phyloP scores from a whole-genome alignment of 2,329 filamentous ascomycete genomes.

The Hypoxylon sp. region DNA sequence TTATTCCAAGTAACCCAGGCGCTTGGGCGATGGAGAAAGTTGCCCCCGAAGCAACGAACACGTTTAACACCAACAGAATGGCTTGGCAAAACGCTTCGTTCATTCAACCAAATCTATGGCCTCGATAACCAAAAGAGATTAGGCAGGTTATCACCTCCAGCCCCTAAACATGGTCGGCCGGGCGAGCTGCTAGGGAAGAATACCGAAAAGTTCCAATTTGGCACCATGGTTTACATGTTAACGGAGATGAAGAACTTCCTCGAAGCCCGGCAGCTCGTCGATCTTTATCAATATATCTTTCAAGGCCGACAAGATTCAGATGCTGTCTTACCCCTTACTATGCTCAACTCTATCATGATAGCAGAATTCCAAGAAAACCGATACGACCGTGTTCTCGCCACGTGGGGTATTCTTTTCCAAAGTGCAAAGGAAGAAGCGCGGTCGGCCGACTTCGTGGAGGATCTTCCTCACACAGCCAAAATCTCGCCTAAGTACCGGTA shows the following conservation, averaged over 20 bases:
- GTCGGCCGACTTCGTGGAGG: constrained; percentile 47
- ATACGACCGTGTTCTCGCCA: constrained; percentile 70
- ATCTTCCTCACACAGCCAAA: constrained; percentile 53
- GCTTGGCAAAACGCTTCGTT: constrained; percentile 53
- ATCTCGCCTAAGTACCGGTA: constrained; percentile 65
- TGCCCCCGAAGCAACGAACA: constrained; percentile 42
- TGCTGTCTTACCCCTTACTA: constrained; percentile 61
- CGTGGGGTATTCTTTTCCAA: constrained; percentile 73
- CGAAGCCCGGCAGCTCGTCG: constrained; percentile 68
- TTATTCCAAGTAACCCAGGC: constrained; percentile 60
- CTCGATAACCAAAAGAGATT: constrained; percentile 26
- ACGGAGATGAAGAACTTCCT: constrained; percentile 61
- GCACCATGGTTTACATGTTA: constrained; percentile 57
- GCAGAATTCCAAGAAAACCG: constrained; percentile 69
- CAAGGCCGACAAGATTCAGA: constrained; percentile 50
- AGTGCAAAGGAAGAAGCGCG: constrained; percentile 61
- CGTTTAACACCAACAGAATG: constrained; percentile 43
- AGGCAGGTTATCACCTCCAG: constrained; percentile 22
- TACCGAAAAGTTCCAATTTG: constrained; percentile 53
- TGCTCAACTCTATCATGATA: constrained; percentile 77
- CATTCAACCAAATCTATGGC: constrained; percentile 53
- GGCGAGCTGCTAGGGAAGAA: constrained; percentile 41
- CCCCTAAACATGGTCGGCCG: not conserved
- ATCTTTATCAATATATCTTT: constrained; percentile 62
- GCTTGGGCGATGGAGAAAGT: constrained; percentile 53